Conservation (phyloP, 176 grass and related monocot species). For the Carex kokanica region DNA sequence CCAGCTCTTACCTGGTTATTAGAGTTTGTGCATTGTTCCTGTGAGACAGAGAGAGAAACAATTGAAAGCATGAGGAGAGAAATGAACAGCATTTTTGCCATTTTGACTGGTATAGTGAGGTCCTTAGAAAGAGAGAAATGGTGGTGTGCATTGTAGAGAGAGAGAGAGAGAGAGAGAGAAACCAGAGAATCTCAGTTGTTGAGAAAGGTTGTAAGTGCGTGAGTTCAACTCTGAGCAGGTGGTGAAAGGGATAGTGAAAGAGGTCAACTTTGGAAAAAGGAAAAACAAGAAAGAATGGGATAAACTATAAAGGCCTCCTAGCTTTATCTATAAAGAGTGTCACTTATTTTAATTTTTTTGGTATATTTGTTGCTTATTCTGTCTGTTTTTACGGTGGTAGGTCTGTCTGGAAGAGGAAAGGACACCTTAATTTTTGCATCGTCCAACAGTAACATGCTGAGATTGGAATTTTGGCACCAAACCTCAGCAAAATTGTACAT, state of each 20-base stretch:
- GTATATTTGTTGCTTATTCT: background rate
- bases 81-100: constrained; percentile 23
- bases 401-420: background rate
- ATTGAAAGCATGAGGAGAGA: constrained; percentile 24
- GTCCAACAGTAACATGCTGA: constrained; percentile 15
- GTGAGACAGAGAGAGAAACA: background rate
- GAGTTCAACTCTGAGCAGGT: constrained; percentile 37
- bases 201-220: constrained; percentile 9
- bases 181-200: constrained; percentile 35
- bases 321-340: background rate
- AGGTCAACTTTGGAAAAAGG: constrained; percentile 24
- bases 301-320: background rate
- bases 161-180: background rate
- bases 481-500: constrained; percentile 20
- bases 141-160: constrained; percentile 33
- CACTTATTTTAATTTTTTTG: background rate
- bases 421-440: background rate
- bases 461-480: constrained; percentile 4
- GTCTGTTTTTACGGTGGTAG: background rate
- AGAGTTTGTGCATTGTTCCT: constrained; percentile 6
- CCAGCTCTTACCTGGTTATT: constrained; percentile 45
- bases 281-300: constrained; percentile 3
- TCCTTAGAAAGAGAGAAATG: constrained; percentile 20
- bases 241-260: constrained; percentile 45
- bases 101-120: constrained; percentile 7